Base-by-base conservation (phyloP, 805 yeast genomes). In the Cephaloascus fragrans region DNA sequence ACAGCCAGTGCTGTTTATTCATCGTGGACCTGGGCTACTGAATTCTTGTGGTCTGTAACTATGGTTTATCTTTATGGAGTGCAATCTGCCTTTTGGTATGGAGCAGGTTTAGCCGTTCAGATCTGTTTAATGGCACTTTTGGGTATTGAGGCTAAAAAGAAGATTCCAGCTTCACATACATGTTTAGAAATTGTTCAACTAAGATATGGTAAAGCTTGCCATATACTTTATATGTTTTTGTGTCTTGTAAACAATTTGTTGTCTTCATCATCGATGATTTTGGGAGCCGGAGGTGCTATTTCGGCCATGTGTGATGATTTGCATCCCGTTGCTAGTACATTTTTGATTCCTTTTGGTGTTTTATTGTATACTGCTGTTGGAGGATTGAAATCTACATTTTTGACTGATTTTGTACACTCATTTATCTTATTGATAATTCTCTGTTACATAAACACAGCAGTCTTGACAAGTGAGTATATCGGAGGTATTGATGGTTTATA, bases 91-190 rank as follows among this genome's bases (percentile, higher is more conserved):
- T n/a, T n/a, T n/a, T n/a, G n/a, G n/a, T n/a, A n/a, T n/a, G n/a
- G n/a, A n/a, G n/a, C n/a, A n/a, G n/a, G n/a, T n/a, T n/a, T n/a
- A n/a, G n/a, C n/a, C n/a, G n/a, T n/a, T n/a, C n/a, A n/a, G n/a
- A n/a, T n/a, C n/a, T 56, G 62, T 1, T 50, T 55, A 16, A 41
- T 64, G 34, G 72, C 70, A 4, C n/a, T n/a, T n/a, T n/a, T n/a
- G n/a, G n/a, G n/a, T n/a, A 49, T 64, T 9, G 62, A 64, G 42
- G 56, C 63, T 31, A 67, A 66, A 45, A 53, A 55, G 38, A 59
- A 54, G 26, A 69, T 70, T 2, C 71, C 72, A 2, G 60, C 57
- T 35, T 60, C 62, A 29, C 72, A 65, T 43, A 67, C 73, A 1
- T 55, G 59, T 28, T 53, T 57, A 15, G 73, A 67, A 45, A 51